These are phyloP conservation scores for Sugiyamaella americana DNA, from an alignment of 805 yeast species.

Conservation along the genomic window DNA sequence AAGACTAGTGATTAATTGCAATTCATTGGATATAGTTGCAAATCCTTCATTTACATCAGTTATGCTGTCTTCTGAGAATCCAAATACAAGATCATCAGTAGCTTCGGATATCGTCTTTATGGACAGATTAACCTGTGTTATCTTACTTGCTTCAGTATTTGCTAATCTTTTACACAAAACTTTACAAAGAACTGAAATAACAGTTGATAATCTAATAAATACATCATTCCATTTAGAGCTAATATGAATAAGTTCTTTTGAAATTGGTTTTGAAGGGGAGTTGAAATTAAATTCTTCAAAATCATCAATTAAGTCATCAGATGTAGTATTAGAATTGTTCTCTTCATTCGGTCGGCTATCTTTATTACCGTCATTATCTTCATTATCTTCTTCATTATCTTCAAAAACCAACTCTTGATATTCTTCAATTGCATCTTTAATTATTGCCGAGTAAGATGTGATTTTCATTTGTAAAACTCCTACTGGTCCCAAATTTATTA, in stretches of 20 bases:
- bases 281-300: conserved; percentile 3
- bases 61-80: conserved; percentile 1
- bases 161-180: not conserved
- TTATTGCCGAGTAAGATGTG: conserved; percentile 1
- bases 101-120: conserved; percentile 2
- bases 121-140: not conserved
- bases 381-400: conserved; percentile 1
- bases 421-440: conserved; percentile 12
- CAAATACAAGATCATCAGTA: conserved; percentile 6
- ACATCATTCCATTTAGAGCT: not conserved
- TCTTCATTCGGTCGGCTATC: not conserved
- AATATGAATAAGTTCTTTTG: not conserved
- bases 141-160: not conserved
- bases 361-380: not conserved
- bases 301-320: conserved; percentile 7
- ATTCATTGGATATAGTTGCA: not conserved
- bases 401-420: conserved; percentile 5
- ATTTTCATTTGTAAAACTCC: conserved; percentile 2
- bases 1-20: not conserved
- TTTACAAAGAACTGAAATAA: not conserved
- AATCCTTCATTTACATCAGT: not conserved
- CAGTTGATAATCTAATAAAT: not conserved
- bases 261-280: not conserved
- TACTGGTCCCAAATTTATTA: conserved; percentile 16
- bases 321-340: not conserved